A percentile compares a stretch with the other conserved stretches of the same genome.
phyloP scores from a whole-genome alignment of 139 green algal genomes.

The Pleodorina starrii region DNA sequence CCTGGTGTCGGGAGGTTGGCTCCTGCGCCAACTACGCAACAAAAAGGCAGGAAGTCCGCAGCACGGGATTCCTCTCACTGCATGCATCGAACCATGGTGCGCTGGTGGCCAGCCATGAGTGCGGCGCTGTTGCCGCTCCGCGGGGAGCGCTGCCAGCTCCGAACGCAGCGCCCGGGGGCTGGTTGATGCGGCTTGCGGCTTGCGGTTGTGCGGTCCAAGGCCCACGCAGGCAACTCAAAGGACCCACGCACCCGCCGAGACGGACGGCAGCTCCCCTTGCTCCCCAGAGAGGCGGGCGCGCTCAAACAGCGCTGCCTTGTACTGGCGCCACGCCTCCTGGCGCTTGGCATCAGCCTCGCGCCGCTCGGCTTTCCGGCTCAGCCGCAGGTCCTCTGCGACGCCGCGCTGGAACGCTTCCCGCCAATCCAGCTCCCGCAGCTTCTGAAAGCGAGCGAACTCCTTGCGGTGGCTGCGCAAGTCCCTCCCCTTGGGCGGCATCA shows the following conservation, averaged over 20 bases:
- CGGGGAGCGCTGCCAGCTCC: no score
- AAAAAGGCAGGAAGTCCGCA: no score
- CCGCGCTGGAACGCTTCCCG: constrained; percentile 60
- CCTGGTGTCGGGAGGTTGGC: no score
- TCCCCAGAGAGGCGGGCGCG: background rate
- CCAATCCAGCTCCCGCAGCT: constrained; percentile 62
- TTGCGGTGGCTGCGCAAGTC: constrained; percentile 13
- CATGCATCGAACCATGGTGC: no score
- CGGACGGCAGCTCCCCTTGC: background rate
- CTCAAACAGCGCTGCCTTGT: constrained; percentile 31
- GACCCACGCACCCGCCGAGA: background rate
- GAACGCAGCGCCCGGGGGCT: no score
- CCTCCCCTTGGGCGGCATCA: constrained; percentile 11
- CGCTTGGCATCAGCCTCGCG: constrained; percentile 8
- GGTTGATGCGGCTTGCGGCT: no score
- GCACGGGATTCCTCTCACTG: no score
- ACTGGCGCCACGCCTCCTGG: constrained; percentile 41
- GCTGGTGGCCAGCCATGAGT: no score
- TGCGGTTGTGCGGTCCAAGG: no score
- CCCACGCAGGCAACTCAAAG: no score
- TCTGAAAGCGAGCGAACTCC: constrained; percentile 40
- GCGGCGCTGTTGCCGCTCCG: no score
- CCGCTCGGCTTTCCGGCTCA: background rate
- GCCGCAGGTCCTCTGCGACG: constrained; percentile 40
- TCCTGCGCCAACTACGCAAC: no score